phyloP scores from a whole-genome alignment of 257 asterid genomes.

The Solanum clarkiae region DNA sequence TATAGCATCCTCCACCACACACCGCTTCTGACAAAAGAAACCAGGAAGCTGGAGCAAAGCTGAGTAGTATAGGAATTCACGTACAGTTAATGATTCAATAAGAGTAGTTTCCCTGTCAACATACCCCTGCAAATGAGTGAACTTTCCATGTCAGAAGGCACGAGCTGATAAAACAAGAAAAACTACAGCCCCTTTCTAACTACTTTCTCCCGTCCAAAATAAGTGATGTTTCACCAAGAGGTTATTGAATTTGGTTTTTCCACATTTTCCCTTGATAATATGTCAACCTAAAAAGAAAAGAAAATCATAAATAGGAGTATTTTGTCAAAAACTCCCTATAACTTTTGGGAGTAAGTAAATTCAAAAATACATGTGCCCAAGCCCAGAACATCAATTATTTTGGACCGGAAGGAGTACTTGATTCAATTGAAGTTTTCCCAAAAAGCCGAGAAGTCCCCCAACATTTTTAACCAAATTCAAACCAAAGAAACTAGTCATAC shows the following conservation, averaged over 20 bases:
- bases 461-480: neutral
- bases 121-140: slow-evolving; percentile 49
- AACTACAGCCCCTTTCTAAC: neutral
- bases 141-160: neutral
- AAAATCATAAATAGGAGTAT: neutral
- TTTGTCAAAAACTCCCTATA: neutral
- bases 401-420: neutral
- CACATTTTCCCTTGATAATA: neutral
- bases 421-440: neutral
- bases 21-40: slow-evolving; percentile 51
- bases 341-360: neutral
- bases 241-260: neutral
- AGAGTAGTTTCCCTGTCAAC: slow-evolving; percentile 86
- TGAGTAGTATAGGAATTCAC: slow-evolving; percentile 94
- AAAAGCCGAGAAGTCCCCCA: neutral
- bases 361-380: neutral
- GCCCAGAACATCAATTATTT: neutral
- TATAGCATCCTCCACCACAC: slow-evolving; percentile 88
- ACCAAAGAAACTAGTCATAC: neutral
- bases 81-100: slow-evolving; percentile 89
- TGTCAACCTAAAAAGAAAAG: neutral
- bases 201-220: neutral
- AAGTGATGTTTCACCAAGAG: neutral
- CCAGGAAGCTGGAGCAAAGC: slow-evolving; percentile 97
- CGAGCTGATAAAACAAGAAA: neutral